Conservation (phyloP, 2,329 filamentous ascomycete species). For the Neofusicoccum parvum region DNA sequence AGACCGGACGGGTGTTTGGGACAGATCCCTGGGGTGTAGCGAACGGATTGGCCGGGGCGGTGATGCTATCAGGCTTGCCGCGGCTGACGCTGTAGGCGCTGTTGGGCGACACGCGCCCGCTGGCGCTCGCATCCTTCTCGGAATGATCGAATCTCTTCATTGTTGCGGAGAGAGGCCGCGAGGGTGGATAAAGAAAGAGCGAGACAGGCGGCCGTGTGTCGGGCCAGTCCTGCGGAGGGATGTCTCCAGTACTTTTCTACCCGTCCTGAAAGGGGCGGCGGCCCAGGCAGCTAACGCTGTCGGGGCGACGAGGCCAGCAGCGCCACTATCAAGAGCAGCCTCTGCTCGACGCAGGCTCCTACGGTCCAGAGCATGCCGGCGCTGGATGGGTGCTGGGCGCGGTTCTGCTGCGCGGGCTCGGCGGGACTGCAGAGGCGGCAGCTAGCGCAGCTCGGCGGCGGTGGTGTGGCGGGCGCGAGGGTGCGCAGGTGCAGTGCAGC, state of each 20-base stretch:
- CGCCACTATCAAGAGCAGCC: neutral
- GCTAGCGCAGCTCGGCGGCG: constrained; percentile 28
- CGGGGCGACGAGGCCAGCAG: neutral
- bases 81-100: neutral
- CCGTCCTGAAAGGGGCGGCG: neutral
- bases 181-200: neutral
- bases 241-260: constrained; percentile 8
- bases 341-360: neutral
- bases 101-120: neutral
- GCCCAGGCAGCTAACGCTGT: neutral
- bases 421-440: neutral
- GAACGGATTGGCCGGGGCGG: neutral
- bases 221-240: neutral
- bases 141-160: constrained; percentile 7
- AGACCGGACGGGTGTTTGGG: neutral
- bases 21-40: neutral
- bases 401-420: neutral
- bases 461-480: constrained; percentile 34
- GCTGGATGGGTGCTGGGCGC: neutral
- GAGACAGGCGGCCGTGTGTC: neutral
- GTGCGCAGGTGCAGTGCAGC: too few species aligned
- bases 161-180: constrained; percentile 1
- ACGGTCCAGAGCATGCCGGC: constrained; percentile 8
- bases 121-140: neutral
- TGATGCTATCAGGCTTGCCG: neutral